phyloP scores from a whole-genome alignment of 2,329 filamentous ascomycete species.

The Phialocephala sp. region DNA sequence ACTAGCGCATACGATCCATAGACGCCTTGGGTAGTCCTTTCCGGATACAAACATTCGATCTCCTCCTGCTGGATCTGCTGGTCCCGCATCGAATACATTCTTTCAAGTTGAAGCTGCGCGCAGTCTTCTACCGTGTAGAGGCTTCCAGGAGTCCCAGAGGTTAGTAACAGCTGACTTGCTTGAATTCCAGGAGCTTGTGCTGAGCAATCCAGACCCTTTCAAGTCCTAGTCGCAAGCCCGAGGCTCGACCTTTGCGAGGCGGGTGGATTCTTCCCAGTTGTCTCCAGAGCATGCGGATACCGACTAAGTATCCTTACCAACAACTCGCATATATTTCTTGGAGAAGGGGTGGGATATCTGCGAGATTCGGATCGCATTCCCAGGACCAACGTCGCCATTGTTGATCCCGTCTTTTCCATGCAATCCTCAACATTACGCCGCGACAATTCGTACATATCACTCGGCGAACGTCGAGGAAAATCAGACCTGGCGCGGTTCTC shows the following conservation, averaged over 20 bases:
- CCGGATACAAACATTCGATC: constrained; percentile 10
- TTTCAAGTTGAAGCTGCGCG: not conserved
- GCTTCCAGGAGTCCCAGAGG: constrained; percentile 10
- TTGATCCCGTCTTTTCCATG: constrained; percentile 53
- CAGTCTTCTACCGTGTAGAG: not conserved
- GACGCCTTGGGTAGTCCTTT: constrained; percentile 8
- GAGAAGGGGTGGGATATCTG: constrained; percentile 26
- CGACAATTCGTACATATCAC: constrained; percentile 48
- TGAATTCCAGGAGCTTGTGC: constrained; percentile 2
- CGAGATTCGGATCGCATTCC: constrained; percentile 30
- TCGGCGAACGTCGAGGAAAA: constrained; percentile 65
- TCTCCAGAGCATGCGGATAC: constrained; percentile 31
- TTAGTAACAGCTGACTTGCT: not conserved
- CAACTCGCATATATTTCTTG: constrained; percentile 25
- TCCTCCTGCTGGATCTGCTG: not conserved
- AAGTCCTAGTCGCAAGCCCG: not conserved
- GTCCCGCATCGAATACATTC: not conserved
- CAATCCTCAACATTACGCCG: constrained; percentile 54
- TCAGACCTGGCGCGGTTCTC: constrained; percentile 59
- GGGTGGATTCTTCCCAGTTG: constrained; percentile 15
- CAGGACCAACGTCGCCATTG: constrained; percentile 23
- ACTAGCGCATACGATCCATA: constrained; percentile 28
- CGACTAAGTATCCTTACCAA: constrained; percentile 14
- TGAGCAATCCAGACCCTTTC: constrained; percentile 13
- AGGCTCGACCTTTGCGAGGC: constrained; percentile 1